Evolutionary conservation across 176 grass and related monocot species (phyloP).

Genomic region (Avena insularis): DNA sequence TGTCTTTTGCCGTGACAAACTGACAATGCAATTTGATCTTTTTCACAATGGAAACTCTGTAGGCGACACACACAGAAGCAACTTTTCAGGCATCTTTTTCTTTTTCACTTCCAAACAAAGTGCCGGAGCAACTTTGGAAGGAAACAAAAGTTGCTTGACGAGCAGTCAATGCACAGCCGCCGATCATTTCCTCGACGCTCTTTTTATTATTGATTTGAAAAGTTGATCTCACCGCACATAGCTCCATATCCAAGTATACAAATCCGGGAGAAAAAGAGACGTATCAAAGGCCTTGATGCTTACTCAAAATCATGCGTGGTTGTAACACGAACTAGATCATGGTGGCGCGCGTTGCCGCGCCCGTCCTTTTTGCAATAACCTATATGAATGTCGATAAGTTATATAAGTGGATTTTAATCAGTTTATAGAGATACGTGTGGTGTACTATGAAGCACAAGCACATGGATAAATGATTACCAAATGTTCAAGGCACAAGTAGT

Average conservation of each 20-base stretch:
- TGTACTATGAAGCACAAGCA: no score
- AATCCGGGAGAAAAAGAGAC: neutral
- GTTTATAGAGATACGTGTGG: no score
- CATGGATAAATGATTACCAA: no score
- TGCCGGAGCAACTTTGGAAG: neutral
- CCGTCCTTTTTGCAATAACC: no score
- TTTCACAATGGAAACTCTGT: slow-evolving; percentile 34
- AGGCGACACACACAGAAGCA: slow-evolving; percentile 15
- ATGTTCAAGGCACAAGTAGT: no score
- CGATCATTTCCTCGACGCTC: neutral
- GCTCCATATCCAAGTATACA: neutral
- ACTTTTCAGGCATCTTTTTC: slow-evolving; percentile 5
- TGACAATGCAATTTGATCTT: slow-evolving; percentile 7
- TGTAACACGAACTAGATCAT: neutral
- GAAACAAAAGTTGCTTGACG: neutral
- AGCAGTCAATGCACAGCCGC: slow-evolving; percentile 4
- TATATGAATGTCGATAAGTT: no score
- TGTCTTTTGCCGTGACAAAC: slow-evolving; percentile 16
- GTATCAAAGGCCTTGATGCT: neutral
- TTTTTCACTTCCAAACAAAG: neutral
- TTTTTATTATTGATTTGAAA: neutral
- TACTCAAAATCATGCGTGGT: neutral
- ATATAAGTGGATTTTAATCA: no score
- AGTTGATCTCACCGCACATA: neutral
- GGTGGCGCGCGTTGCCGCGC: no score